Conservation (phyloP, 768 basidiomycete genomes). For the Lepiota brunneoincarnata region DNA sequence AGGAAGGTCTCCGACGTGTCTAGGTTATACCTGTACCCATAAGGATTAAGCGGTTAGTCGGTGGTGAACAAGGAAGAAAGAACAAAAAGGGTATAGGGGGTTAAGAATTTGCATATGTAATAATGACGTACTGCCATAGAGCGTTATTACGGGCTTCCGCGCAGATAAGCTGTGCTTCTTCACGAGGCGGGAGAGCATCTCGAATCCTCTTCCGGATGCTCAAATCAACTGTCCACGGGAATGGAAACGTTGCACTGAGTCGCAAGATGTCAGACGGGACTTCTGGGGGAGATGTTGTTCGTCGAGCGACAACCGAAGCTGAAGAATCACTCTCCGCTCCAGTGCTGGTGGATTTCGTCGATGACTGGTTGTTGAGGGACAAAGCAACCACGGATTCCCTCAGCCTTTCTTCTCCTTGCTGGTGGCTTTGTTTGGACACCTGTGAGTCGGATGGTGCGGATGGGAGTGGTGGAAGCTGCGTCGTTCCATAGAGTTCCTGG, state of each 20-base stretch:
- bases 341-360: background rate
- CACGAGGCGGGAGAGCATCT: conserved; percentile 56
- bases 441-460: conserved; percentile 8
- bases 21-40: conserved; percentile 53
- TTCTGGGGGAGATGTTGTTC: conserved; percentile 30
- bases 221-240: conserved; percentile 65
- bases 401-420: conserved; percentile 12
- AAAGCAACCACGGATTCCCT: conserved; percentile 14
- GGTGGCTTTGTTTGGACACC: background rate
- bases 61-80: background rate
- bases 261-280: conserved; percentile 49
- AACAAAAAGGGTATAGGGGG: conserved; percentile 12
- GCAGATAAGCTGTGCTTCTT: conserved; percentile 59
- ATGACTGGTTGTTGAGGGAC: conserved; percentile 9
- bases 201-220: conserved; percentile 62
- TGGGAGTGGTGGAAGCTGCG: conserved; percentile 15
- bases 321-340: conserved; percentile 2
- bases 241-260: conserved; percentile 67
- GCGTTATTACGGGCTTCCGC: conserved; percentile 65
- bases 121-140: conserved; percentile 63
- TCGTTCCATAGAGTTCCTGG: conserved; percentile 53
- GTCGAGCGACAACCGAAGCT: conserved; percentile 3
- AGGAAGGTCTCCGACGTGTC: conserved; percentile 70
- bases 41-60: background rate
- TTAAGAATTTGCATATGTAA: conserved; percentile 11